Evolutionary conservation across 495 filamentous ascomycete species (phyloP), one percentile per base, ranked within the genome.

Genomic region (Neurospora sp.): DNA sequence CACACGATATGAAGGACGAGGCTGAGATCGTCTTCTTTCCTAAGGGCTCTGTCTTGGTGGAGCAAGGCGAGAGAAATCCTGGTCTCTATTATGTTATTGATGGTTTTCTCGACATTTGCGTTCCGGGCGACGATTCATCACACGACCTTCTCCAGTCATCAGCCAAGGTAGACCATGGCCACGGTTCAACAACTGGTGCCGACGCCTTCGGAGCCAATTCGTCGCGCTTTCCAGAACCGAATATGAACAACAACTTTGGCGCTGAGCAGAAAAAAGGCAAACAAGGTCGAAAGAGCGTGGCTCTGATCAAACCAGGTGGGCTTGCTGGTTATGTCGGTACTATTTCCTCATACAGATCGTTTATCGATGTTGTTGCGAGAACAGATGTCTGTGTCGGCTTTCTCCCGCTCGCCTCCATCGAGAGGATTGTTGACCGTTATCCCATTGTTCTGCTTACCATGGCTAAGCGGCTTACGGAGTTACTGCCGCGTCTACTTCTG

Each of bases 311-410:
- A 78, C 96, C 96, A 1, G 96, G 96, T 46, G 95, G 94, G 0
- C 88, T 99, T 40, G 96, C 96, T 42, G 96, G 96, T 2, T 99
- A 99, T 76, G 88, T 98, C 35, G 94, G 96, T 7, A 93, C 92
- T 0, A 90, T 98, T 27, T 97, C 96, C 1, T 97, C 95, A 0
- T 96, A 97, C 78, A 87, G 96, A 39, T 98, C 96, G 0, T 97
- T 98, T 79, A 94, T 97, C 31, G 96, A 98, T 78, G 94, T 99
- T 9, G 91, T 94, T 42, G 96, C 96, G 10, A 98, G 98, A 83
- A 98, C 96, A 3, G 96, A 99, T 83, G 96, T 98, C 39, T 98
- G 98, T 79, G 96, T 98, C 40, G 96, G 96, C 18, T 99, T 99
- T 77, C 87, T 99, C 6, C 94, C 96, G 1, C 85, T 94, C 53